phyloP scores from a whole-genome alignment of 208 protist species.

The Trypanosoma rangeli region DNA sequence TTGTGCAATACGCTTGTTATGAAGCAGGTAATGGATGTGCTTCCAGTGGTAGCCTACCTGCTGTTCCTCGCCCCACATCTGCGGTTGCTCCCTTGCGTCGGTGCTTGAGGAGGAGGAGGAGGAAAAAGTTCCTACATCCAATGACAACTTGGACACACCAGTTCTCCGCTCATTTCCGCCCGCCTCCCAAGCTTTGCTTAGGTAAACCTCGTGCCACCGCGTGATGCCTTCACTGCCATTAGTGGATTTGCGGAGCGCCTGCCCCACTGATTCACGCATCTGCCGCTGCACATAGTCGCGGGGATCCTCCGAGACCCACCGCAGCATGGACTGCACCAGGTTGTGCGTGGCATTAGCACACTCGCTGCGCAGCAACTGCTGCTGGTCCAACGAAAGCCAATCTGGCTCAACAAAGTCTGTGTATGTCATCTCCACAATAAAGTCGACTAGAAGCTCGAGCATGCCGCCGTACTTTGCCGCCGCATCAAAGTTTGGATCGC shows the following conservation, averaged over 20 bases:
- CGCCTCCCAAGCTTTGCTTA: constrained; percentile 15
- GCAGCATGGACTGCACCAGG: constrained; percentile 59
- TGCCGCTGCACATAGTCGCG: constrained; percentile 43
- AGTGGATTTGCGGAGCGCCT: constrained; percentile 1
- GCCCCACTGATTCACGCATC: constrained; percentile 22
- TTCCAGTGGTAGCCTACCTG: constrained; percentile 83
- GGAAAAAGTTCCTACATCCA: not conserved
- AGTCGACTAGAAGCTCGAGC: constrained; percentile 75
- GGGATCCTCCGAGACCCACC: constrained; percentile 81
- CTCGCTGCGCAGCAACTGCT: constrained; percentile 75
- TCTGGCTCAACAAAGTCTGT: constrained; percentile 39
- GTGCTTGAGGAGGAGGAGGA: not conserved
- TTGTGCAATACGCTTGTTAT: constrained; percentile 74
- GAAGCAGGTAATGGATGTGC: constrained; percentile 78
- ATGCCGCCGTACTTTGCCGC: constrained; percentile 65
- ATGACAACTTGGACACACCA: constrained; percentile 11
- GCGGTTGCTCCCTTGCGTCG: not conserved
- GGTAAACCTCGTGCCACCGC: constrained; percentile 21
- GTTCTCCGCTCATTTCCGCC: not conserved
- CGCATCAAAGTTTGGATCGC: constrained; percentile 78
- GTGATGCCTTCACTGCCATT: not conserved
- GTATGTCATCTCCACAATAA: constrained; percentile 68
- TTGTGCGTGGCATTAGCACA: constrained; percentile 61
- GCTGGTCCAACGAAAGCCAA: constrained; percentile 75
- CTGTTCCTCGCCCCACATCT: not conserved